Evolutionary conservation across 1,284 basidiomycete species (phyloP).

Genomic region (Gymnopus androsaceus): DNA sequence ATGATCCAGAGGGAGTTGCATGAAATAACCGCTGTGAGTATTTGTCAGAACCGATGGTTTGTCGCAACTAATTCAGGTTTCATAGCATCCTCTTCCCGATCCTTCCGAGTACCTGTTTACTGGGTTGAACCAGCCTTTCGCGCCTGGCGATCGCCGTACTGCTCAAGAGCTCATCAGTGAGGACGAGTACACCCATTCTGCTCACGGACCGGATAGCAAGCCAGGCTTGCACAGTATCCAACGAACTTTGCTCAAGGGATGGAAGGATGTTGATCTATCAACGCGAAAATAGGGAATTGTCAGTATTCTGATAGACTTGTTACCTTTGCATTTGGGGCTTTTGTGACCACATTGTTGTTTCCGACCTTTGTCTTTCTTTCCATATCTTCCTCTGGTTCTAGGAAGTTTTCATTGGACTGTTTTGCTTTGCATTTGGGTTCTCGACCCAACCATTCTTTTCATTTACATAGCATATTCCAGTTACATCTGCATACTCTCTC

Average conservation of each 20-base stretch:
- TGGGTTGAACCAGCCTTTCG: conserved; percentile 63
- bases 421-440: too few species aligned
- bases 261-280: conserved; percentile 50
- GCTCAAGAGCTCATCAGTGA: conserved; percentile 51
- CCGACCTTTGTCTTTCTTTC: too few species aligned
- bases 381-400: too few species aligned
- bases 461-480: too few species aligned
- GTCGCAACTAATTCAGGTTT: neutral
- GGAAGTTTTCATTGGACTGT: too few species aligned
- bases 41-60: neutral
- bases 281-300: conserved; percentile 20
- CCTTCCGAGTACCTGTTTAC: conserved; percentile 56
- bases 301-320: neutral
- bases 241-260: conserved; percentile 54
- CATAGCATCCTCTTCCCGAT: conserved; percentile 52
- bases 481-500: too few species aligned
- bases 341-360: neutral
- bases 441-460: too few species aligned
- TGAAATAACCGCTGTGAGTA: conserved; percentile 65
- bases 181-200: conserved; percentile 33
- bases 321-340: neutral
- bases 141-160: conserved; percentile 59
- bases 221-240: conserved; percentile 52
- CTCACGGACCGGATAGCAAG: conserved; percentile 25
- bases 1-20: conserved; percentile 64